phyloP scores from a whole-genome alignment of 2,329 filamentous ascomycete species.

The Venturiaceae sp. region DNA sequence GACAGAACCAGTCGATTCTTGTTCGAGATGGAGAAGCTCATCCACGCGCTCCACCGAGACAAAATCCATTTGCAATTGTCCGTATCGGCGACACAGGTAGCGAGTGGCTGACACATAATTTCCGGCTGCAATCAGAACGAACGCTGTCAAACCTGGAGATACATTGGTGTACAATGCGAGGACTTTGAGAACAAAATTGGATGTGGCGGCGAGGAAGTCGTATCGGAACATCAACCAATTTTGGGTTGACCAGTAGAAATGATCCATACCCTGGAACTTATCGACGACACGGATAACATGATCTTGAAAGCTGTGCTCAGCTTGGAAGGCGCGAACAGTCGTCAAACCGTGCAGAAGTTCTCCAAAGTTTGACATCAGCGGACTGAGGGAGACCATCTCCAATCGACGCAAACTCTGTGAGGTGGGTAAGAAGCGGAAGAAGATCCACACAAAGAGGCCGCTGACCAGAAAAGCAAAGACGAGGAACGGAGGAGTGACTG shows the following conservation, averaged over 20 bases:
- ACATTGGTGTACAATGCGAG: conserved; percentile 68
- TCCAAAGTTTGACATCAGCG: conserved; percentile 87
- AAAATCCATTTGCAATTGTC: conserved; percentile 82
- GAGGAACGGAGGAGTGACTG: conserved; percentile 69
- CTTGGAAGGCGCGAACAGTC: conserved; percentile 75
- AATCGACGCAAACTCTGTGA: conserved; percentile 75
- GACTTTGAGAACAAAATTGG: conserved; percentile 63
- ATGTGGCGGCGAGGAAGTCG: conserved; percentile 58
- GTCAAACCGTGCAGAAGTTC: conserved; percentile 77
- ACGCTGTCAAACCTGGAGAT: conserved; percentile 70
- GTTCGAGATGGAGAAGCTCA: conserved; percentile 68
- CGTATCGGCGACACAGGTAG: conserved; percentile 67
- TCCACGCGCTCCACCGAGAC: conserved; percentile 82
- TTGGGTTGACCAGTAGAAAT: conserved; percentile 85
- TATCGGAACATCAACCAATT: conserved; percentile 79
- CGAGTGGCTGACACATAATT: conserved; percentile 61
- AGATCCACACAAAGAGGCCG: conserved; percentile 60
- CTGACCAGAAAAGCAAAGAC: conserved; percentile 61
- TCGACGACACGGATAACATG: conserved; percentile 74
- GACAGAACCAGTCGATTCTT: conserved; percentile 59
- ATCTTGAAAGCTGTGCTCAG: conserved; percentile 69
- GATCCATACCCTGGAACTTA: conserved; percentile 87
- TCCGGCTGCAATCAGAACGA: conserved; percentile 65
- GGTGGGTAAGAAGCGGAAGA: conserved; percentile 67
- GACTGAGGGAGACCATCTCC: conserved; percentile 82